phyloP scores from a whole-genome alignment of 2,329 filamentous ascomycete species.

The Neonectria hederae region DNA sequence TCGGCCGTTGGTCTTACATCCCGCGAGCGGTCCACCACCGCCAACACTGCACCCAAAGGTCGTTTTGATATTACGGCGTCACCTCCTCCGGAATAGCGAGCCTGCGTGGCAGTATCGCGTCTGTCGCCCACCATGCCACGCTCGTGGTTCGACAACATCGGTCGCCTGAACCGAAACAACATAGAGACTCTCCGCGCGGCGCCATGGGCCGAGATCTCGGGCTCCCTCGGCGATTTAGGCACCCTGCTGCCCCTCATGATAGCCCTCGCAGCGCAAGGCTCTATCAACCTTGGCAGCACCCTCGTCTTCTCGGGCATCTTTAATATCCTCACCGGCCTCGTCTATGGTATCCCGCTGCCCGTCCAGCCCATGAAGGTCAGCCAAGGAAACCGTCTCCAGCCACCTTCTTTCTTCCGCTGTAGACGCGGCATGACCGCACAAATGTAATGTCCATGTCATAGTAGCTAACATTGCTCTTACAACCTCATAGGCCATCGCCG shows the following conservation, averaged over 20 bases:
- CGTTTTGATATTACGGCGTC: neutral
- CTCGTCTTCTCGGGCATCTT: constrained; percentile 88
- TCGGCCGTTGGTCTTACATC: neutral
- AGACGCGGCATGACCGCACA: neutral
- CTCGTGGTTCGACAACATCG: constrained; percentile 43
- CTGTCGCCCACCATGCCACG: constrained; percentile 30
- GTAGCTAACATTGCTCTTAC: neutral
- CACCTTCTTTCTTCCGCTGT: neutral
- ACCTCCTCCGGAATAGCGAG: neutral
- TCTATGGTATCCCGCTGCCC: constrained; percentile 89
- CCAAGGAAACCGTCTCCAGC: neutral
- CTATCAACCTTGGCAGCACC: constrained; percentile 83
- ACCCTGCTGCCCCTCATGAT: constrained; percentile 91
- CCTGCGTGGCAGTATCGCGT: neutral
- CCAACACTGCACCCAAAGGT: neutral
- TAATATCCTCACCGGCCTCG: constrained; percentile 82
- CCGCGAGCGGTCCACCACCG: neutral
- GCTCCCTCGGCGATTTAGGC: constrained; percentile 86
- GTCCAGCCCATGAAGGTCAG: constrained; percentile 84
- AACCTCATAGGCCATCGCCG: constrained; percentile 76
- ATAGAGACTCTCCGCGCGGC: constrained; percentile 56
- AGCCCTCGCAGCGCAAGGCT: constrained; percentile 79
- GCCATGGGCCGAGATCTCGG: constrained; percentile 79
- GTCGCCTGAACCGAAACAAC: constrained; percentile 57
- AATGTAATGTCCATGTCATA: neutral